phyloP scores from a whole-genome alignment of 2,329 filamentous ascomycete species.

The Emmonsiellopsis sp. region DNA sequence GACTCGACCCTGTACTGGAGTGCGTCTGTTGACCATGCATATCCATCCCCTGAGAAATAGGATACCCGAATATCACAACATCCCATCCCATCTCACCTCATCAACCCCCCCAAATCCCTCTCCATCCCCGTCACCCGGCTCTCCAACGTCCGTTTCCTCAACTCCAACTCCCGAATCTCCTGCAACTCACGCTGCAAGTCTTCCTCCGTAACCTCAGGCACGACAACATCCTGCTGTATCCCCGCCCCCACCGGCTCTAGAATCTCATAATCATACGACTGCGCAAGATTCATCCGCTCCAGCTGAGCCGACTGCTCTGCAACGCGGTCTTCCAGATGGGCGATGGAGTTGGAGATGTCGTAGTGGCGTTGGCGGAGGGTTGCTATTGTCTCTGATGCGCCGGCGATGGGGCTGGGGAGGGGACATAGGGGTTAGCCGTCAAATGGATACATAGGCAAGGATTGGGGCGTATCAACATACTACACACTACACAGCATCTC shows the following conservation, averaged over 20 bases:
- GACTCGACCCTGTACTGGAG: no score
- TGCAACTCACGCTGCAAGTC: constrained; percentile 39
- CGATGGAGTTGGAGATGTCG: constrained; percentile 62
- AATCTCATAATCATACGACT: constrained; percentile 46
- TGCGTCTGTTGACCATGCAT: no score
- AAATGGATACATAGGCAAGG: not conserved
- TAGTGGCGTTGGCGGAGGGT: constrained; percentile 61
- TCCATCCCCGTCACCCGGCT: constrained; percentile 59
- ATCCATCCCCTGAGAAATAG: not conserved
- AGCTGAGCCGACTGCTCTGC: constrained; percentile 66
- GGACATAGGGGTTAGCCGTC: not conserved
- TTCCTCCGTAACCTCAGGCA: constrained; percentile 28
- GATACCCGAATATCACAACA: not conserved
- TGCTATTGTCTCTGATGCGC: constrained; percentile 66
- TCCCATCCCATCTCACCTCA: constrained; percentile 23
- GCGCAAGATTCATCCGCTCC: constrained; percentile 56
- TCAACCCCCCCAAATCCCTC: constrained; percentile 53
- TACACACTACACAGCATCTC: constrained; percentile 88
- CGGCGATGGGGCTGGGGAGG: constrained; percentile 55
- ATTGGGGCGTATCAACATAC: constrained; percentile 30
- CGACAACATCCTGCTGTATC: not conserved
- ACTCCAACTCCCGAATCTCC: constrained; percentile 53
- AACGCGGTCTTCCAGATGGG: constrained; percentile 72
- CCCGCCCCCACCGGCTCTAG: constrained; percentile 28
- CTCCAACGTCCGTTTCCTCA: constrained; percentile 53